Percentiles rank a stretch among this genome's conserved stretches.
Evolutionary conservation across 2,329 filamentous ascomycete species (phyloP).

Genomic region (Beauveria rudraprayagi): DNA sequence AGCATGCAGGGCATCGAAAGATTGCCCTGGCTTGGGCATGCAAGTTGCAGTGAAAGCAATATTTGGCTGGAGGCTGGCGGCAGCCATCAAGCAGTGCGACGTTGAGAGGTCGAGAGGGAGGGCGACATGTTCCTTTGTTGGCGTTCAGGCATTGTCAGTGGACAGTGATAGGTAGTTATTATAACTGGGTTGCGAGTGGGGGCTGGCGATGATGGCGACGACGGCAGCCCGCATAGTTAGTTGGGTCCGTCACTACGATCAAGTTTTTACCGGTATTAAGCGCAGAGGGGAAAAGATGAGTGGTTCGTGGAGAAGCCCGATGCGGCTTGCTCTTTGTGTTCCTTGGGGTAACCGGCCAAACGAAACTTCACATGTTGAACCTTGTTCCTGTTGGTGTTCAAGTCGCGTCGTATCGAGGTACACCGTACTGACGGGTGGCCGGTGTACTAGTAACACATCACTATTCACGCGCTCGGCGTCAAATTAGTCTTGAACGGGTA

Average conservation of each 20-base stretch:
- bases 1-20: neutral
- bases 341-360: neutral
- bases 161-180: neutral
- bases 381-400: neutral
- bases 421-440: neutral
- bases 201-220: neutral
- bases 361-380: neutral
- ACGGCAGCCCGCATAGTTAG: neutral
- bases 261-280: neutral
- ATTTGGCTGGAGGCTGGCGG: conserved; percentile 2
- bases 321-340: neutral
- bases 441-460: neutral
- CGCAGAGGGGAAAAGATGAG: neutral
- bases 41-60: neutral
- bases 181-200: neutral
- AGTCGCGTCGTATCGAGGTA: neutral
- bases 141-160: no score
- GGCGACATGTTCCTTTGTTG: neutral
- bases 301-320: neutral
- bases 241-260: neutral
- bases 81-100: neutral
- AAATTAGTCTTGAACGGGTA: neutral
- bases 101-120: neutral
- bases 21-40: neutral
- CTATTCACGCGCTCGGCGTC: neutral